Evolutionary conservation across 2,329 filamentous ascomycete species (phyloP).

Genomic region (Lasiodiplodia hormozganensis): DNA sequence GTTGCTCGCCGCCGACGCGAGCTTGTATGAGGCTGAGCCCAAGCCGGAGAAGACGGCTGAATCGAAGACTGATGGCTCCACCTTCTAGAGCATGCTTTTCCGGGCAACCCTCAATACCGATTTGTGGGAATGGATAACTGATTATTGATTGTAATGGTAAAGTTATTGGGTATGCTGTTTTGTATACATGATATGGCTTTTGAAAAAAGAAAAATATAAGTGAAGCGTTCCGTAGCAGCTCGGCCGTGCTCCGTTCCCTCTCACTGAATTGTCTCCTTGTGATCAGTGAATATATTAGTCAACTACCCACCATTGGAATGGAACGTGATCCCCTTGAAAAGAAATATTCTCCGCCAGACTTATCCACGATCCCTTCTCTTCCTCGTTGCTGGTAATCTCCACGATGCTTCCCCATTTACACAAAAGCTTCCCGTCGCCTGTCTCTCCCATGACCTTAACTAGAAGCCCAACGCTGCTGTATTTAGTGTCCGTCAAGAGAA

Average conservation of each 20-base stretch:
- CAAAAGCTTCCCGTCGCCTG: neutral
- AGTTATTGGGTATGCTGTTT: too few species aligned
- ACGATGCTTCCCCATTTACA: neutral
- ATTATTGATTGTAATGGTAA: too few species aligned
- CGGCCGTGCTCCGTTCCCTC: too few species aligned
- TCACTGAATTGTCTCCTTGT: too few species aligned
- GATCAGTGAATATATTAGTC: neutral
- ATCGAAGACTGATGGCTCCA: too few species aligned
- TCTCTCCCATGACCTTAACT: neutral
- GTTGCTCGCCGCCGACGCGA: neutral
- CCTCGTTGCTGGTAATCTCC: neutral
- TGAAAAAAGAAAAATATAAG: too few species aligned
- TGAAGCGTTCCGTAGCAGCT: too few species aligned
- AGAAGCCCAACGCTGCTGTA: neutral
- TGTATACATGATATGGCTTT: too few species aligned
- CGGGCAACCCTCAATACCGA: too few species aligned
- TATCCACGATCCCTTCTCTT: neutral
- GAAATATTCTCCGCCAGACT: neutral
- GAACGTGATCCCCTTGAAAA: neutral
- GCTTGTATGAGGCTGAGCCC: neutral
- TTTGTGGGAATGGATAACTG: too few species aligned
- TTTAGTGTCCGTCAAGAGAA: neutral
- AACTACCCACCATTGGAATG: neutral
- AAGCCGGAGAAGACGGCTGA: too few species aligned
- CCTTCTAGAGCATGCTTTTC: too few species aligned